Percentiles rank a stretch among this genome's conserved stretches.
These are phyloP conservation scores for Porphyrellus cyaneotinctus DNA, from an alignment of 768 basidiomycete genomes.

Conservation along the genomic window DNA sequence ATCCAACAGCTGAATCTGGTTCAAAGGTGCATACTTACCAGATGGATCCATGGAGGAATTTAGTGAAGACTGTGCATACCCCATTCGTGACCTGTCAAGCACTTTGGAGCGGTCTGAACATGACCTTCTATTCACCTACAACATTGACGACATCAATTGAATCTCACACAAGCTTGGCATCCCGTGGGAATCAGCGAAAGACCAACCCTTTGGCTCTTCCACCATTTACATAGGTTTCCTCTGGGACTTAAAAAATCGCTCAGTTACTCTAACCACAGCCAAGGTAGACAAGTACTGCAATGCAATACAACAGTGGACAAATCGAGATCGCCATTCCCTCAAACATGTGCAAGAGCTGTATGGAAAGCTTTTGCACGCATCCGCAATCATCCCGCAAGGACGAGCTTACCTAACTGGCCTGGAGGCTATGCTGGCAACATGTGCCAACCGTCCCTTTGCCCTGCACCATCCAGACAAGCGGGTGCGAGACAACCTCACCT, in stretches of 20 bases:
- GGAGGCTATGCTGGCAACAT: background rate
- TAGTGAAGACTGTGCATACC: background rate
- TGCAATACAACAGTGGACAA: no score
- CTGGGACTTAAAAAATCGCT: constrained; percentile 29
- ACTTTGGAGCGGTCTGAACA: background rate
- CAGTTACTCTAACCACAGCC: constrained; percentile 22
- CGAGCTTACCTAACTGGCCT: no score
- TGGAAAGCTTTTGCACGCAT: no score
- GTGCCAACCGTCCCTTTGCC: no score
- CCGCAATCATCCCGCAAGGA: no score
- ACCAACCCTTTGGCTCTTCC: constrained; percentile 5
- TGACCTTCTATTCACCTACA: background rate
- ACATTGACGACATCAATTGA: background rate
- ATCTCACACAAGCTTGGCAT: constrained; percentile 6
- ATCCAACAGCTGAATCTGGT: background rate
- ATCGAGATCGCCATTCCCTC: no score
- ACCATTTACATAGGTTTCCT: constrained; percentile 29
- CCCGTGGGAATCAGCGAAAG: constrained; percentile 11
- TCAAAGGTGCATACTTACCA: background rate
- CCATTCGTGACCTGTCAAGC: background rate
- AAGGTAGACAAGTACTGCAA: constrained; percentile 24
- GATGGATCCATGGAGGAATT: background rate
- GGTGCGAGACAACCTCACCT: background rate
- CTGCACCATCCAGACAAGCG: background rate
- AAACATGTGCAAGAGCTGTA: no score